A percentile compares a stretch with the other conserved stretches of the same genome.
Conservation (phyloP, 441 rosid species). For the Lepidium campestre region DNA sequence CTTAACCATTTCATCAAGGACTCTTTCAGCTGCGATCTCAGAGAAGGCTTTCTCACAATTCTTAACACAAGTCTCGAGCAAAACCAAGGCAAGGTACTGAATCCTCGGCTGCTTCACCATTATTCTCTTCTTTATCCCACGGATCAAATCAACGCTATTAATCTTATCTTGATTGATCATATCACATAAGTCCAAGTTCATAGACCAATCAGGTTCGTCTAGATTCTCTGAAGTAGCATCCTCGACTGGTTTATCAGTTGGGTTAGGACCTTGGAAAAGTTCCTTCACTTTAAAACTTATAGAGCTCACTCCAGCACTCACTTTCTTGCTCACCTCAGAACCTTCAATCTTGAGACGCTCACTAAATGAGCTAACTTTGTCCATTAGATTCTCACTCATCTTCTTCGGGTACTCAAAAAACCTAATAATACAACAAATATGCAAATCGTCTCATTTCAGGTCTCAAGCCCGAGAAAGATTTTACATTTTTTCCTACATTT, state of each 20-base stretch:
- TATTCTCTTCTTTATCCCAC: conserved; percentile 70
- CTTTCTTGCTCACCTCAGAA: conserved; percentile 65
- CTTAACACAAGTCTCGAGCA: conserved; percentile 86
- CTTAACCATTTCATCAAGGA: conserved; percentile 91
- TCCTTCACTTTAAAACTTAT: conserved; percentile 85
- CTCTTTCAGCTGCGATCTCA: conserved; percentile 91
- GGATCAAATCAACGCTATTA: conserved; percentile 67
- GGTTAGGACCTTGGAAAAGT: conserved; percentile 83
- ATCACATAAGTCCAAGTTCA: conserved; percentile 81
- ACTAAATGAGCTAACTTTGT: conserved; percentile 74
- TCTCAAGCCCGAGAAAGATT: background rate
- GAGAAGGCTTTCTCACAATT: conserved; percentile 91
- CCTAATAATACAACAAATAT: conserved; percentile 2
- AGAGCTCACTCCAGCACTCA: conserved; percentile 80
- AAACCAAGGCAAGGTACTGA: conserved; percentile 78
- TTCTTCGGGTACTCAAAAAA: conserved; percentile 21
- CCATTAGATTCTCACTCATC: conserved; percentile 87
- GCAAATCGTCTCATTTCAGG: no score
- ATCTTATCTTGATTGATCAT: conserved; percentile 75
- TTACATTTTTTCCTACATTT: no score
- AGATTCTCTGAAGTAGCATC: conserved; percentile 81
- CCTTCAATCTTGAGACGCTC: conserved; percentile 87
- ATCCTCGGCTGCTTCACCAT: conserved; percentile 60
- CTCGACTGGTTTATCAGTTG: conserved; percentile 76
- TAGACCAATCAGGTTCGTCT: conserved; percentile 89